phyloP scores from a whole-genome alignment of 116 monocot species.

The Trichopus zeylanicus region DNA sequence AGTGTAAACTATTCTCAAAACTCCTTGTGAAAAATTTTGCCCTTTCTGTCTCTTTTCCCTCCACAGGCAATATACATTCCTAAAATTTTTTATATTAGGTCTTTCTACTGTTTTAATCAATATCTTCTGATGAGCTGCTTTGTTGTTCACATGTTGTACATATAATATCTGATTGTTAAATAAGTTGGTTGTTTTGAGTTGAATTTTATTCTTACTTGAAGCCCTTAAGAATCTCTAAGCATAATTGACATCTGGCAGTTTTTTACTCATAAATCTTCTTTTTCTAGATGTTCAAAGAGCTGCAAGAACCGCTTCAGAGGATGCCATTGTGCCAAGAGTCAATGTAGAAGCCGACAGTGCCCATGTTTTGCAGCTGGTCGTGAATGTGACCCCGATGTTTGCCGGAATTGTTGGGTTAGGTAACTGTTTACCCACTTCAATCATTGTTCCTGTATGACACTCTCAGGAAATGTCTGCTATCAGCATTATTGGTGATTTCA shows the following conservation, averaged over 20 bases:
- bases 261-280: slow-evolving; percentile 6
- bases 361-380: slow-evolving; percentile 95
- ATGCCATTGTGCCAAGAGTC: slow-evolving; percentile 99
- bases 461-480: too few species aligned
- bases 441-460: too few species aligned
- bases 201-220: background rate
- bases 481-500: too few species aligned
- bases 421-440: slow-evolving; percentile 5
- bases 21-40: background rate
- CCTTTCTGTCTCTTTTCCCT: too few species aligned
- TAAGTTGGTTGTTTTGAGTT: too few species aligned
- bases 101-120: too few species aligned
- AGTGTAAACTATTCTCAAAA: background rate
- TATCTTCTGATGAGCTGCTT: too few species aligned
- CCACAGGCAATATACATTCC: too few species aligned
- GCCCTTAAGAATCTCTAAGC: background rate
- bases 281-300: slow-evolving; percentile 80
- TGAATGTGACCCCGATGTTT: slow-evolving; percentile 99
- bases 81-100: too few species aligned
- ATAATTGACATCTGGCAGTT: slow-evolving; percentile 1
- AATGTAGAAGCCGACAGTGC: slow-evolving; percentile 97
- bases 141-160: too few species aligned
- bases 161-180: too few species aligned
- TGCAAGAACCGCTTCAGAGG: slow-evolving; percentile 98
- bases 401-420: slow-evolving; percentile 99